A percentile compares a stretch with the other conserved stretches of the same genome.
Conservation (phyloP, 1,284 basidiomycete species). For the Apiotrichum veenhuisii region DNA sequence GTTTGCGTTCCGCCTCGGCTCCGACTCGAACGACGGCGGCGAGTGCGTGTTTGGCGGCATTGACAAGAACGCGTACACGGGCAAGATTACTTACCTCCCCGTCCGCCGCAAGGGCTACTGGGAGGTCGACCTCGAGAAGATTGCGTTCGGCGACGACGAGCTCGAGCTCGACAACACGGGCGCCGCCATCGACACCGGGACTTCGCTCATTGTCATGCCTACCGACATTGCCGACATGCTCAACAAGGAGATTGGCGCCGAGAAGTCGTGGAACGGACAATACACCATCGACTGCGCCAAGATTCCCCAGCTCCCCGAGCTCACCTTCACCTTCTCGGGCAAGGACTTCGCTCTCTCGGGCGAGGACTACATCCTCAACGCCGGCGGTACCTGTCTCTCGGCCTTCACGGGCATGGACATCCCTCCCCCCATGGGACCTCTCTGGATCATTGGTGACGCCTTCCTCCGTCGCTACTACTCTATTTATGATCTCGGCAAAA, state of each 20-base stretch:
- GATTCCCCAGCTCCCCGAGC: constrained; percentile 69
- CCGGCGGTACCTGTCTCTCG: constrained; percentile 90
- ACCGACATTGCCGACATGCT: constrained; percentile 96
- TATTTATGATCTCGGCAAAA: constrained; percentile 80
- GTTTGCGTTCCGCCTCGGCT: constrained; percentile 92
- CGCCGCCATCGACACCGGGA: constrained; percentile 89
- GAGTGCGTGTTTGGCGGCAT: constrained; percentile 93
- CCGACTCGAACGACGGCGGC: constrained; percentile 76
- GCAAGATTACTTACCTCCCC: constrained; percentile 82
- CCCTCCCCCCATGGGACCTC: constrained; percentile 74
- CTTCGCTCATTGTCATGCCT: constrained; percentile 59
- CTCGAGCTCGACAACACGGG: constrained; percentile 86
- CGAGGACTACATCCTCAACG: constrained; percentile 81
- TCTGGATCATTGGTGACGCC: constrained; percentile 88
- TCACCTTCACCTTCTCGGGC: constrained; percentile 8
- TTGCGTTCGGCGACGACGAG: constrained; percentile 76
- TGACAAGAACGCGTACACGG: constrained; percentile 72
- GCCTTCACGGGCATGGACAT: constrained; percentile 91
- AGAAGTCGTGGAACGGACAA: constrained; percentile 89
- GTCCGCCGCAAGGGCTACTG: constrained; percentile 96
- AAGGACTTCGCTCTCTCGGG: constrained; percentile 54
- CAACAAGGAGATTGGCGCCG: constrained; percentile 91
- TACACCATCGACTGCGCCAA: constrained; percentile 86
- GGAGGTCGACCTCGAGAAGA: constrained; percentile 90
- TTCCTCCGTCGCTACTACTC: constrained; percentile 90